Conservation (phyloP, 2,329 filamentous ascomycete genomes). For the Eutypa lata region DNA sequence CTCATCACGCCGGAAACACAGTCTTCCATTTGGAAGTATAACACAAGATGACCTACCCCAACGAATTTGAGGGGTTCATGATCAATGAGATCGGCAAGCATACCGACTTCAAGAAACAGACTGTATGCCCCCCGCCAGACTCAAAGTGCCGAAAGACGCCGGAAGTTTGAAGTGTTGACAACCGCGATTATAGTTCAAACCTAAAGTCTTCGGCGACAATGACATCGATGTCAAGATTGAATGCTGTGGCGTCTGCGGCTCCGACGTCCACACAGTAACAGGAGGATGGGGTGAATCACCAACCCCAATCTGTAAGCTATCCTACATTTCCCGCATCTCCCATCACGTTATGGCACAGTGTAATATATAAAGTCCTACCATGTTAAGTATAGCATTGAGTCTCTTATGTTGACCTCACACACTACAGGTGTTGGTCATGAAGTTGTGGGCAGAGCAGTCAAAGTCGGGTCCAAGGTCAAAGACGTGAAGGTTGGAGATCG, state of each 20-base stretch:
- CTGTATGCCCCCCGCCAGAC: slow-evolving; percentile 7
- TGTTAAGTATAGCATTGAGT: no score
- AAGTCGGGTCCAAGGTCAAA: slow-evolving; percentile 36
- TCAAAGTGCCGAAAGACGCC: background rate
- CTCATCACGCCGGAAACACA: no score
- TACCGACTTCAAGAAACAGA: slow-evolving; percentile 27
- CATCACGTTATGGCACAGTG: background rate
- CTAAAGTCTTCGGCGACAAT: slow-evolving; percentile 39
- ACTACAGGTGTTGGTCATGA: slow-evolving; percentile 49
- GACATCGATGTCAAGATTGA: slow-evolving; percentile 70
- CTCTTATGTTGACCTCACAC: background rate
- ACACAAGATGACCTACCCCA: slow-evolving; percentile 26
- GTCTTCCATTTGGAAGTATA: background rate
- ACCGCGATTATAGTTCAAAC: slow-evolving; percentile 21
- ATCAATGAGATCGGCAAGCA: slow-evolving; percentile 27
- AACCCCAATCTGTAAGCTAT: slow-evolving; percentile 37
- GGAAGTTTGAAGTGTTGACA: background rate
- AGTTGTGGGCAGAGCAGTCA: slow-evolving; percentile 52
- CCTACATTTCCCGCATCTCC: background rate
- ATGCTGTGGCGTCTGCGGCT: slow-evolving; percentile 57
- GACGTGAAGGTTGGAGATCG: slow-evolving; percentile 59
- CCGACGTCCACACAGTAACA: slow-evolving; percentile 42
- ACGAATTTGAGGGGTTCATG: slow-evolving; percentile 29
- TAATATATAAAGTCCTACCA: no score
- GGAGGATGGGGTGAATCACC: slow-evolving; percentile 30